Evolutionary conservation across 176 grass and related monocot species (phyloP).

Genomic region (Ananas comosus): DNA sequence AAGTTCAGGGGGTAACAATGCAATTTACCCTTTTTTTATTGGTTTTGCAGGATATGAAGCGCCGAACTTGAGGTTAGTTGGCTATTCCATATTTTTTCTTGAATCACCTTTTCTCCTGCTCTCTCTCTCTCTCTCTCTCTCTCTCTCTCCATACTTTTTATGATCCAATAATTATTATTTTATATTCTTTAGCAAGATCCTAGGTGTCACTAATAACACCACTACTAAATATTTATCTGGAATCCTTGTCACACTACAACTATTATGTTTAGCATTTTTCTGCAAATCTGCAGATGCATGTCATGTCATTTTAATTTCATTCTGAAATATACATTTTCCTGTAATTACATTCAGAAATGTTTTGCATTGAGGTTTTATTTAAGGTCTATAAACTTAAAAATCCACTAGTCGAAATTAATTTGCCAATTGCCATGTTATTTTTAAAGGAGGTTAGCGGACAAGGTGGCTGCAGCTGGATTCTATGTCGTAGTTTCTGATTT

Average conservation of each 20-base stretch:
- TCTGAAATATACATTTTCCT: neutral
- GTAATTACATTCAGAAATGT: neutral
- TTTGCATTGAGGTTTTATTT: neutral
- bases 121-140: too few relatives aligned
- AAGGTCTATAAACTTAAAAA: neutral
- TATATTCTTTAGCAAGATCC: too few relatives aligned
- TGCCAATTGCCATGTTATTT: neutral
- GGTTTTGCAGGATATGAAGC: constrained; percentile 30
- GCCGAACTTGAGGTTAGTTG: constrained; percentile 26
- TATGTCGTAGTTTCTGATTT: constrained; percentile 34
- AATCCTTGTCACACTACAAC: too few relatives aligned
- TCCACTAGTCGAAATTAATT: too few relatives aligned
- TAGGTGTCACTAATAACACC: too few relatives aligned
- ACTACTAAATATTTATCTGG: too few relatives aligned
- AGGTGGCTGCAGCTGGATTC: constrained; percentile 29
- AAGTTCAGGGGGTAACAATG: too few relatives aligned
- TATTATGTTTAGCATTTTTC: too few relatives aligned
- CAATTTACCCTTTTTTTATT: neutral
- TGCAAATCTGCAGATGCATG: too few relatives aligned
- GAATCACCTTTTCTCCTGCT: neutral
- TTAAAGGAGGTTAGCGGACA: constrained; percentile 36
- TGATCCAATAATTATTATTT: too few relatives aligned
- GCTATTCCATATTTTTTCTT: neutral
- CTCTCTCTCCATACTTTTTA: too few relatives aligned
- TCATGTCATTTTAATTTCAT: neutral